phyloP scores from a whole-genome alignment of 257 asterid genomes.

The Ballota nigra region DNA sequence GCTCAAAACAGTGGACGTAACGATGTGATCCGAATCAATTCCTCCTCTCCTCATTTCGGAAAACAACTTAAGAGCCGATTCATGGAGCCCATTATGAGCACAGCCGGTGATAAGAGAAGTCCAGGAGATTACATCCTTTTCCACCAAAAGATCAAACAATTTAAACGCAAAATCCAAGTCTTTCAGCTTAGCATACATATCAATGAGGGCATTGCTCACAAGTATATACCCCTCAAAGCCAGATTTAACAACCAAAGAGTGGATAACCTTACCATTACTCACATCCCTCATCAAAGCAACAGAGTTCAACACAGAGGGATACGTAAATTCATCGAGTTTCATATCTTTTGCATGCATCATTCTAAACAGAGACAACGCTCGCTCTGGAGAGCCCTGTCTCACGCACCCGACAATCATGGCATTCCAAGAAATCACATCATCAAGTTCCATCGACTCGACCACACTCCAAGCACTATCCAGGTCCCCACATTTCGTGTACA shows the following conservation, averaged over 20 bases:
- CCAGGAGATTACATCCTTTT: constrained; percentile 84
- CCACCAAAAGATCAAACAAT: constrained; percentile 43
- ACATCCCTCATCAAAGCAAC: constrained; percentile 48
- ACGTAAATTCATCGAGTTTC: constrained; percentile 64
- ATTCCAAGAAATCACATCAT: constrained; percentile 68
- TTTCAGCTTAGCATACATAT: constrained; percentile 79
- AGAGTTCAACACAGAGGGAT: constrained; percentile 72
- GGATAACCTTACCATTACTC: constrained; percentile 44
- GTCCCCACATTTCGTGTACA: constrained; percentile 81
- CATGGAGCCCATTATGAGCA: constrained; percentile 54
- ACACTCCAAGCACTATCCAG: constrained; percentile 55
- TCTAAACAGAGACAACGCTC: constrained; percentile 54
- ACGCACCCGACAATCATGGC: constrained; percentile 73
- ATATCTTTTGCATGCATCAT: constrained; percentile 54
- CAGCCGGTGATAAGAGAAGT: constrained; percentile 74
- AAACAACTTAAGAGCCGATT: constrained; percentile 56
- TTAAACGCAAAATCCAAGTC: constrained; percentile 38
- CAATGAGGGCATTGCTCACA: constrained; percentile 72
- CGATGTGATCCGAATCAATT: constrained; percentile 47
- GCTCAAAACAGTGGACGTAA: constrained; percentile 61
- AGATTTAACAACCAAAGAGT: constrained; percentile 55
- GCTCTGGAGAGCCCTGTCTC: constrained; percentile 41
- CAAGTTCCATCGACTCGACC: constrained; percentile 45
- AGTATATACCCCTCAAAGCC: constrained; percentile 53
- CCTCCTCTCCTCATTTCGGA: constrained; percentile 55